Evolutionary conservation across 176 grass and related monocot genomes (phyloP), one percentile per base, ranked within the genome.

Genomic region (Elaeis guineensis): DNA sequence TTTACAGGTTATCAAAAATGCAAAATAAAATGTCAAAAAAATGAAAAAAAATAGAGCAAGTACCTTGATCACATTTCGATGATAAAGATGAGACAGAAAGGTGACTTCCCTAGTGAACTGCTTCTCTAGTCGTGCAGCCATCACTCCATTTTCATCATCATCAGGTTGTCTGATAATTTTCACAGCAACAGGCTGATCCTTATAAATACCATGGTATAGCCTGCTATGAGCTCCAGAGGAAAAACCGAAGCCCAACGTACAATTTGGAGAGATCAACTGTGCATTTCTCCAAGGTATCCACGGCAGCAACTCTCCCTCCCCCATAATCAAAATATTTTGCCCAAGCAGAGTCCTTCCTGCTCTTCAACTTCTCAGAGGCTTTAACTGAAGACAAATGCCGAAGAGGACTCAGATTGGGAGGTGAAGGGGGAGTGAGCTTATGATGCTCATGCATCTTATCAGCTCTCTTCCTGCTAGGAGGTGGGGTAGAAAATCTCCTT

Each of bases 51-150:
- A 26, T 66, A 22, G 21, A 49, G 22, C 9, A 24, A n/a, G 70
- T 79, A 97, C 93, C 87, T 98, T 98, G 48, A 93, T 98, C 55
- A 92, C 82, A 60, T 98, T 98, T 21, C 16, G 75, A 60, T 98
- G 94, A 60, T 54, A 22, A 17, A 93, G 81, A 62, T 77, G 94
- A 3, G 84, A 89, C 19, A 98, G 56, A 52, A 75, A 79, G 16
- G 67, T 69, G n/a, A 89, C 69, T 71, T 98, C 93, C 64, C 81
- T 83, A 49, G 62, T 80, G 75, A 91, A 98, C 70, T 98, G 87
- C 74, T 86, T 89, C 79, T 86, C 88, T 30, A 98, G 81, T 73
- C 75, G 72, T 22, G 73, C 60, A 49, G 87, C 81, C 66, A 91
- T 60, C 28, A 63, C 76, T 63, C 79, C 82, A 52, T 89, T 76